Base-by-base conservation (phyloP, 352 stramenopile species). In the Phytophthora meadii region DNA sequence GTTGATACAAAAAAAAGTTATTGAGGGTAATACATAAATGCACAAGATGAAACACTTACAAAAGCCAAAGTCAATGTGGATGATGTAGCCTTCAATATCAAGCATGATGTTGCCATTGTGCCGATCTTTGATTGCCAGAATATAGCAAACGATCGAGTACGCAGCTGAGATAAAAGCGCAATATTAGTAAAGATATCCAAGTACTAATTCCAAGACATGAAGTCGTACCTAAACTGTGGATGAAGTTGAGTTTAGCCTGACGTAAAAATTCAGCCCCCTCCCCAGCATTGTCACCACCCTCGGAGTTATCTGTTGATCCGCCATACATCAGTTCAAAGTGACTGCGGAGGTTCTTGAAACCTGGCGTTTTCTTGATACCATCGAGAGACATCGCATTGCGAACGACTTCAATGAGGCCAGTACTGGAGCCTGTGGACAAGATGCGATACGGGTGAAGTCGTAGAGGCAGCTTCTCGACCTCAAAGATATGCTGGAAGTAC, bases 11-110 rank as follows among this genome's bases (percentile, higher is more conserved):
- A 32, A 45, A 52, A 37, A 5, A 52, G 58, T 40, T 24, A 46
- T n/a, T 2, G 17, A 22, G 32, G 5, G 39, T 11, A 11, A 34
- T 34, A 34, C 30, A 34, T 2, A 34, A 34, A 34, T 11, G 6
- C 8, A 34, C 27, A 28, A 34, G n/a, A 19, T 4, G 14, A 36
- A 27, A 12, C 8, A 87, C 79, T 47, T 82, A 93, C 85, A 92
- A 76, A 99, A 99, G 28, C 98, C 98, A 87, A 99, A 99, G 77
- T 99, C 98, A 72, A 99, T 99, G 80, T 99, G 97, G 34, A 99
- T 90, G 24, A 99, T 79, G 65, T 98, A 96, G 5, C 97, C 97
- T 61, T 97, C 84, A 12, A 92, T 94, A 68, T 99, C 97, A 49
- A 99, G 94, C 87, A 99, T 97, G 58, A 99, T 98, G 73, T 99